Evolutionary conservation across 139 green algal genomes (phyloP).

Genomic region (Trebouxia sp.): DNA sequence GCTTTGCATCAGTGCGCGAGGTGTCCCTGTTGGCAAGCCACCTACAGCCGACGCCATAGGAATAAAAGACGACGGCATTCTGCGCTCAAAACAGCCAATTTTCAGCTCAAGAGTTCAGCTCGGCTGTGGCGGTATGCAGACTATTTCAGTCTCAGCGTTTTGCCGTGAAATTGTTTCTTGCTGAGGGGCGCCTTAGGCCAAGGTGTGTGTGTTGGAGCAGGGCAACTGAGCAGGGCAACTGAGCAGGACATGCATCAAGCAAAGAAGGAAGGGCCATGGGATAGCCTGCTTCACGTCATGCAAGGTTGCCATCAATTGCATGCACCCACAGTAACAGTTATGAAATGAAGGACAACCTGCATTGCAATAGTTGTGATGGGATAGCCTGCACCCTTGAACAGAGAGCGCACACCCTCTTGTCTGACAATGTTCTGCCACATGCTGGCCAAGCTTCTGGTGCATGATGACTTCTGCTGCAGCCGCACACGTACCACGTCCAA

Average conservation of each 20-base stretch:
- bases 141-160: no score
- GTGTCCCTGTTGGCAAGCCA: slow-evolving; percentile 6
- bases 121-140: no score
- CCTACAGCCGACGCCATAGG: slow-evolving; percentile 2
- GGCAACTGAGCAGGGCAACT: neutral
- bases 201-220: neutral
- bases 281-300: no score
- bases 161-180: no score
- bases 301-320: neutral
- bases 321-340: neutral
- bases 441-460: neutral
- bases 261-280: no score
- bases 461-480: neutral
- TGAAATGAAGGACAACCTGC: neutral
- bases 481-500: slow-evolving; percentile 29
- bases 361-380: slow-evolving; percentile 27
- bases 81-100: neutral
- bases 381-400: slow-evolving; percentile 28
- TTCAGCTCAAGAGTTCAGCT: no score
- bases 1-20: no score
- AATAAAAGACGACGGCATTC: slow-evolving; percentile 26
- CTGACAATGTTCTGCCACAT: slow-evolving; percentile 23
- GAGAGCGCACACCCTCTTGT: neutral
- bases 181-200: neutral
- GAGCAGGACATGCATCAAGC: neutral